Evolutionary conservation across 169 alveolate genomes (phyloP), one percentile per base, ranked within the genome.

Genomic region (Plasmodium billcollinsi): DNA sequence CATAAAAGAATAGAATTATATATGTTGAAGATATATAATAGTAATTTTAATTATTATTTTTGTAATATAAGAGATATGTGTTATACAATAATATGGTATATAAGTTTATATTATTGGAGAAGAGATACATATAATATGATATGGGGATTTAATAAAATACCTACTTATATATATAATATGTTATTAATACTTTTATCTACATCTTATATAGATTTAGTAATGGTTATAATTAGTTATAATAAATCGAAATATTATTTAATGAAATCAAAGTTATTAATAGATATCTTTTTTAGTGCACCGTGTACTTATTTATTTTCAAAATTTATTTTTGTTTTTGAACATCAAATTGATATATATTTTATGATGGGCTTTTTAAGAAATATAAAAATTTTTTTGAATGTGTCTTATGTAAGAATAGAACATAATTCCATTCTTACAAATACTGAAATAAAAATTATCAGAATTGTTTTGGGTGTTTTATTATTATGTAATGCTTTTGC

Each of bases 401-500:
- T 83, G 20, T 83, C 91, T 8, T 83, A 83, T 58, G 85, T 45
- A 9, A 83, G 61, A 83, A 62, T 70, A 47, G 91, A 83, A 72
- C 73, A 83, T 20, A 67, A 52, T 61, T 67, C 62, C 52, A 54
- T 83, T 62, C 15, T 83, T 14, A 83, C 91, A 21, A 67, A 83
- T 54, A 83, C 91, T 54, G 91, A 83, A 83, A 69, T 83, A 33
- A 83, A 69, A 67, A 70, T 83, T 72, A 73, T 83, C 45, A 21
- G 91, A 69, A 83, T 83, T 54, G 73, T 83, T 21, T 50, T 83
- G 18, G 91, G 91, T 69, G 91, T 83, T 24, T 47, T 83, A 11
- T 15, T 83, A n/a, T 29, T 83, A 63, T 83, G 91, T 69, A 83
- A 83, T 49, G 80, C 91, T 14, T 83, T 83, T 62, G 91, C 91